phyloP scores from a whole-genome alignment of 805 yeast species.

The Nakazawaea ernobii region DNA sequence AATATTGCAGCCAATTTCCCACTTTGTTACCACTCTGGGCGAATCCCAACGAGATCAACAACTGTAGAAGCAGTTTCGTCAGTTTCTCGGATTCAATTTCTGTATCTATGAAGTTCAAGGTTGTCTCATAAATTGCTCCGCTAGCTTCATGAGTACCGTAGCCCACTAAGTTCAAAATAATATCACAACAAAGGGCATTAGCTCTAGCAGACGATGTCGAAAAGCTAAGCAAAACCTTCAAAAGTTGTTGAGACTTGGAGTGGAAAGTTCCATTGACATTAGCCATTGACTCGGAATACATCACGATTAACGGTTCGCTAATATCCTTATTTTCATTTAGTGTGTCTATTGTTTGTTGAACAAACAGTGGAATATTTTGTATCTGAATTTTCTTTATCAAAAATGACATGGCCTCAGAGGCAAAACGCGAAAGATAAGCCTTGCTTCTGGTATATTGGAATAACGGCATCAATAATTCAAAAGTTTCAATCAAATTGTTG shows the following conservation, averaged over 20 bases:
- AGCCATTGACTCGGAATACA: conserved; percentile 70
- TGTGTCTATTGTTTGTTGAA: conserved; percentile 35
- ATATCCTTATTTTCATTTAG: background rate
- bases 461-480: conserved; percentile 56
- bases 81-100: conserved; percentile 12
- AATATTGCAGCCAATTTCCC: conserved; percentile 38
- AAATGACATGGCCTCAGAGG: conserved; percentile 88
- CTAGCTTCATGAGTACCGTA: conserved; percentile 50
- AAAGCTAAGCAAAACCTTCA: conserved; percentile 36
- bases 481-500: conserved; percentile 64
- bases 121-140: conserved; percentile 33
- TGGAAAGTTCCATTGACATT: conserved; percentile 71
- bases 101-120: conserved; percentile 18
- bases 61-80: conserved; percentile 27
- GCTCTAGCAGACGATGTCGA: conserved; percentile 17
- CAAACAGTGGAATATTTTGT: conserved; percentile 39
- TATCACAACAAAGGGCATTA: conserved; percentile 49
- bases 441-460: conserved; percentile 48
- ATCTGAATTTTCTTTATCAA: conserved; percentile 62
- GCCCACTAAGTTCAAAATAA: conserved; percentile 45
- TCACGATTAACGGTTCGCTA: conserved; percentile 45
- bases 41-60: conserved; percentile 46
- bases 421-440: conserved; percentile 68
- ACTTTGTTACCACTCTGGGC: conserved; percentile 70
- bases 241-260: conserved; percentile 55